phyloP scores from a whole-genome alignment of 257 asterid species.

The Solanum dulcamara region DNA sequence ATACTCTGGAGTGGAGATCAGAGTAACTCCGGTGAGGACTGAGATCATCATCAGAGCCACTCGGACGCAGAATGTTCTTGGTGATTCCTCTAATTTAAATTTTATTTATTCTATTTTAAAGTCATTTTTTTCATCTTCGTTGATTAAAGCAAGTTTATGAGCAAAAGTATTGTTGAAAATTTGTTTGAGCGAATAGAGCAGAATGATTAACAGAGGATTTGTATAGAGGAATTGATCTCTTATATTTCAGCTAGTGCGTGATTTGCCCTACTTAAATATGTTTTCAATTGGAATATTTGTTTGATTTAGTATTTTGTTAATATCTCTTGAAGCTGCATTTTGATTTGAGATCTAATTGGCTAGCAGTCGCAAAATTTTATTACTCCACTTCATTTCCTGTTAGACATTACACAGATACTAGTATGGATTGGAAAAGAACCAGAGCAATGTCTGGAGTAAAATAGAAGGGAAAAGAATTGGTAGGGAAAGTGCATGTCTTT shows the following conservation, averaged over 20 bases:
- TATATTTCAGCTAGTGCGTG: not conserved
- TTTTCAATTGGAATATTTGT: not conserved
- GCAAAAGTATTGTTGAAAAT: not conserved
- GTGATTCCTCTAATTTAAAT: not conserved
- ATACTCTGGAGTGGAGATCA: constrained; percentile 49
- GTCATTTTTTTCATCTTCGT: not conserved
- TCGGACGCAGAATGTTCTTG: constrained; percentile 45
- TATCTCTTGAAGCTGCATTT: not conserved
- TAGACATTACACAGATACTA: not conserved
- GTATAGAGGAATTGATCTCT: not conserved
- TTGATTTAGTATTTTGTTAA: not conserved
- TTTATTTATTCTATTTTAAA: not conserved
- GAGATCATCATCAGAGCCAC: constrained; percentile 49
- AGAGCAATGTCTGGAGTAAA: not conserved
- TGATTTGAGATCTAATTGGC: not conserved
- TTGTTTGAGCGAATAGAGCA: not conserved
- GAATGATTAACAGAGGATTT: not conserved
- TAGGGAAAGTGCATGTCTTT: not conserved
- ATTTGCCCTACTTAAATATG: not conserved
- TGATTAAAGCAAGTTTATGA: not conserved
- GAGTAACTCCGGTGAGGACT: constrained; percentile 44
- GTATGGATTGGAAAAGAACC: not conserved
- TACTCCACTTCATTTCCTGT: not conserved
- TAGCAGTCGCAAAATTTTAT: not conserved
- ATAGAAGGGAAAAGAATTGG: not conserved